These are phyloP conservation scores for Microcos paniculata DNA, from an alignment of 345 rosid genomes.

Conservation along the genomic window DNA sequence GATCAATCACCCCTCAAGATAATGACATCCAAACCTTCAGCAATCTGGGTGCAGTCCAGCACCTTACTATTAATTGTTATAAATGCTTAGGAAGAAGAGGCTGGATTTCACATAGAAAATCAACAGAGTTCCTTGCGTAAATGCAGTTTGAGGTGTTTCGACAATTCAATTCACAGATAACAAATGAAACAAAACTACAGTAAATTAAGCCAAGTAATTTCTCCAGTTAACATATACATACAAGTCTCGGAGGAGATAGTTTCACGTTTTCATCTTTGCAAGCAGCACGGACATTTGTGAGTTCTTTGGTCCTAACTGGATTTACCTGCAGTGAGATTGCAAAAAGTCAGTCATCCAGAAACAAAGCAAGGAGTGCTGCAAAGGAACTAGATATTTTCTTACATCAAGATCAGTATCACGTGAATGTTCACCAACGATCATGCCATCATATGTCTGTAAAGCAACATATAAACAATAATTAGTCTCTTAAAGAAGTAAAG, in stretches of 20 bases:
- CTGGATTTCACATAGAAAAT: background rate
- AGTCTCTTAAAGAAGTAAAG: background rate
- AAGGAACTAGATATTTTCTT: conserved; percentile 27
- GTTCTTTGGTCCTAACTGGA: conserved; percentile 87
- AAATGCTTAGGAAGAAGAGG: background rate
- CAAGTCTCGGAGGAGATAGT: conserved; percentile 88
- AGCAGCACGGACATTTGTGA: conserved; percentile 77
- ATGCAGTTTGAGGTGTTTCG: background rate
- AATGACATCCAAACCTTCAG: background rate
- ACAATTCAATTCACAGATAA: background rate
- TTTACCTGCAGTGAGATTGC: conserved; percentile 54
- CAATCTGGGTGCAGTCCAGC: background rate
- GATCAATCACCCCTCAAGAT: background rate
- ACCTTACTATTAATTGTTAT: background rate
- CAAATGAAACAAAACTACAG: background rate
- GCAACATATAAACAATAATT: conserved; percentile 22
- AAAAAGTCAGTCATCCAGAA: conserved; percentile 22
- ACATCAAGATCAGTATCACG: conserved; percentile 97
- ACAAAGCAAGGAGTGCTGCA: background rate
- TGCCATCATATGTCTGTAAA: conserved; percentile 91
- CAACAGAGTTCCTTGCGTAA: background rate
- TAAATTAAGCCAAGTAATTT: background rate
- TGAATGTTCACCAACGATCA: conserved; percentile 97
- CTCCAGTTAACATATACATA: conserved; percentile 32
- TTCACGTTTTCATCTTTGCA: conserved; percentile 85